phyloP scores from a whole-genome alignment of 495 filamentous ascomycete genomes.

The Aspergillus bridgeri region DNA sequence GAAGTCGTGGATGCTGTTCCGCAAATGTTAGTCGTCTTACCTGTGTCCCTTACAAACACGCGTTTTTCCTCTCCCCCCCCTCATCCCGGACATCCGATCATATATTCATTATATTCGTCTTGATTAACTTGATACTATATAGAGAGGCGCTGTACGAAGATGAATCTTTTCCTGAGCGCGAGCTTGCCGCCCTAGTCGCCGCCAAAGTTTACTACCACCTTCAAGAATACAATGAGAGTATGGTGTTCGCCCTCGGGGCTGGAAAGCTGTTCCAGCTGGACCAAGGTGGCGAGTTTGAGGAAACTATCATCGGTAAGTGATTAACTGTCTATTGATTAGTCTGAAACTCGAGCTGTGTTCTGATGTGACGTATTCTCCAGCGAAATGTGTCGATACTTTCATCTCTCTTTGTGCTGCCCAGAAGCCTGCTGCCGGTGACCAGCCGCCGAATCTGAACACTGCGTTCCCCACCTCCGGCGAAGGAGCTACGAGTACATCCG shows the following conservation, averaged over 20 bases:
- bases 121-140: conserved; percentile 22
- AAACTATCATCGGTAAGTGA: conserved; percentile 80
- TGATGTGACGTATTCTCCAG: conserved; percentile 30
- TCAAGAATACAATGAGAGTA: conserved; percentile 97
- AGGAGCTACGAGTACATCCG: conserved; percentile 62
- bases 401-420: conserved; percentile 77
- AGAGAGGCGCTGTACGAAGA: conserved; percentile 98
- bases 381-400: conserved; percentile 97
- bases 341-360: background rate
- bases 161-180: conserved; percentile 87
- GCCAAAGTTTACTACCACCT: conserved; percentile 99
- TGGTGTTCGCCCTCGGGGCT: conserved; percentile 94
- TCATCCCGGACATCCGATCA: background rate
- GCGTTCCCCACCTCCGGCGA: conserved; percentile 62
- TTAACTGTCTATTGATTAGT: background rate
- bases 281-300: conserved; percentile 90
- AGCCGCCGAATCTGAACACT: conserved; percentile 67
- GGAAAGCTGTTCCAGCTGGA: conserved; percentile 94
- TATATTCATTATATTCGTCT: too few species aligned
- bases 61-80: background rate
- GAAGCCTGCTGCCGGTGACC: conserved; percentile 54
- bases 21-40: conserved; percentile 70
- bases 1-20: conserved; percentile 89
- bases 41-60: background rate
- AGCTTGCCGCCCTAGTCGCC: conserved; percentile 89